Base-by-base conservation (phyloP, 768 basidiomycete species). In the Epithele typhae region DNA sequence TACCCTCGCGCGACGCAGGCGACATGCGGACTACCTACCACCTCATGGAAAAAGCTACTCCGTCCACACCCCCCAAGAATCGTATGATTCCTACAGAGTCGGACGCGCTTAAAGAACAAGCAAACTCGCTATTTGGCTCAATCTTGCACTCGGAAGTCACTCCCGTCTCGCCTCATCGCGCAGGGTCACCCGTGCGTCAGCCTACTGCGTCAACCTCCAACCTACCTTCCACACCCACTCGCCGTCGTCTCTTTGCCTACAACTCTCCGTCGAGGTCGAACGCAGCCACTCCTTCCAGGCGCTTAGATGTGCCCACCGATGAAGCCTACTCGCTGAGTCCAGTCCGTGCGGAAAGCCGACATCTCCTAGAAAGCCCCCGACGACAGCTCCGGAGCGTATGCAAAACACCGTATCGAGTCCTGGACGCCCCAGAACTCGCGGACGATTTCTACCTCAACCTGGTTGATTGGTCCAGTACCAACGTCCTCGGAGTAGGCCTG, bases 371-470 rank as follows among this genome's bases (percentile, higher is more conserved):
- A 52, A 88, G 84, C 45, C 92, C 94, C 0, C 76, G 89, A 23
- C 81, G 89, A 40, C 76, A 84, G 48, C 78, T 89, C 6, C 80
- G 95, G 36, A 83, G 74, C 48, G 87, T 97, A 1, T 86, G 86
- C 70, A 93, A 95, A 65, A 96, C 94, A 0, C 95, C 95, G 2
- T 98, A 95, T 70, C 82, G 96, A 48, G 95, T 97, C 1, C 78
- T 98, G 25, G 95, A 99, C 62, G 95, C 95, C 7, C 96, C 95
- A 0, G 94, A 98, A 45, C 80, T 99, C 11, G 92, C 92, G 23
- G 95, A 98, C 62, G 95, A 99, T 64, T 99, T 97, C 66, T 98
- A 99, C 60, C 84, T 99, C 52, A 98, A 98, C 60, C 76, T 98
- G 10, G 93, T 98, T 19, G 94, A 97, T 53, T 98, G 96, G 96